These are phyloP conservation scores for Fusarium sp. DNA, from an alignment of 2,329 filamentous ascomycete genomes.

Conservation along the genomic window DNA sequence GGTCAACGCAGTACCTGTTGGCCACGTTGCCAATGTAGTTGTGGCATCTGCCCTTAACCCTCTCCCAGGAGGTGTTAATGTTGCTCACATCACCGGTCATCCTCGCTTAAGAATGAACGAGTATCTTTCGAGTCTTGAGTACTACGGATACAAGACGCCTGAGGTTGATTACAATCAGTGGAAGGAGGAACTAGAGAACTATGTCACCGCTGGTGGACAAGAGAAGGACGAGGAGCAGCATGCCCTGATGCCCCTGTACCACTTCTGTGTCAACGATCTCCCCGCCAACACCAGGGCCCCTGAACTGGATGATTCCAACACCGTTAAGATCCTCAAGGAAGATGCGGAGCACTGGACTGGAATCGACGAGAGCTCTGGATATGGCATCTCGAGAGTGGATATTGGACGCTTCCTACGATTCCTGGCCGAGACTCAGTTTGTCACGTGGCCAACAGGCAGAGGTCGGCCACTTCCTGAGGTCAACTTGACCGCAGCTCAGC, in stretches of 20 bases:
- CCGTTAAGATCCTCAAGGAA: conserved; percentile 69
- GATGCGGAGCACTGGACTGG: conserved; percentile 70
- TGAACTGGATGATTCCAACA: conserved; percentile 59
- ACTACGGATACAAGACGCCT: conserved; percentile 78
- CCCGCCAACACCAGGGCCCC: conserved; percentile 25
- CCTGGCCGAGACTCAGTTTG: conserved; percentile 47
- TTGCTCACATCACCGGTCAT: conserved; percentile 82
- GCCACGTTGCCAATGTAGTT: conserved; percentile 85
- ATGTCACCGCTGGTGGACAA: conserved; percentile 13
- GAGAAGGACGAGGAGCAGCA: conserved; percentile 42
- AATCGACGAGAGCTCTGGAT: conserved; percentile 64
- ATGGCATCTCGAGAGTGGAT: conserved; percentile 44
- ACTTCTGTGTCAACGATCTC: conserved; percentile 27
- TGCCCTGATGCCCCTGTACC: conserved; percentile 27
- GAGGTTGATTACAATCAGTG: conserved; percentile 58
- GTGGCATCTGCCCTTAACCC: conserved; percentile 75
- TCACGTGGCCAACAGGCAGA: conserved; percentile 45
- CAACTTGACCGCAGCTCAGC: conserved; percentile 34
- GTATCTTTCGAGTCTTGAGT: conserved; percentile 75
- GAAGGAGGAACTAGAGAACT: conserved; percentile 60
- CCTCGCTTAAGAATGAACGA: conserved; percentile 82
- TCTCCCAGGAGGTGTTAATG: conserved; percentile 62
- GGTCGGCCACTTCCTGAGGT: conserved; percentile 43
- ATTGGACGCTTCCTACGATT: conserved; percentile 46
- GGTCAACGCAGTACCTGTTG: conserved; percentile 89